A percentile compares a stretch with the other conserved stretches of the same genome.
Evolutionary conservation across 768 basidiomycete species (phyloP).

Genomic region (Phallus indusiatus): DNA sequence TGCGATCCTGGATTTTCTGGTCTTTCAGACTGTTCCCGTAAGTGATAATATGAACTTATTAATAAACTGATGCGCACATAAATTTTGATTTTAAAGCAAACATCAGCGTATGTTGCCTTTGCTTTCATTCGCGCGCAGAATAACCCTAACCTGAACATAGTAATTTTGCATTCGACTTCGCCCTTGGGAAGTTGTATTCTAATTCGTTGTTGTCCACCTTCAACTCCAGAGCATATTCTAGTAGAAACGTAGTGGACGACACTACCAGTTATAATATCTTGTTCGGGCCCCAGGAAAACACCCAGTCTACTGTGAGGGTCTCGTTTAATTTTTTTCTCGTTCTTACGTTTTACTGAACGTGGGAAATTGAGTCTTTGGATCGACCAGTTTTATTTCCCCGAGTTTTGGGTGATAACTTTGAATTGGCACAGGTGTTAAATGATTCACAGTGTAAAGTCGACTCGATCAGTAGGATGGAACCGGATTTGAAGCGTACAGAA

Average conservation of each 20-base stretch:
- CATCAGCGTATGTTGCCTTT: too few relatives aligned
- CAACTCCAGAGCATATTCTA: conserved; percentile 18
- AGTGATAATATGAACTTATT: not conserved
- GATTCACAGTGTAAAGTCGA: too few relatives aligned
- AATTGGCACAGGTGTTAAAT: not conserved
- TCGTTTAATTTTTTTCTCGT: not conserved
- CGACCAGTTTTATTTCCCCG: not conserved
- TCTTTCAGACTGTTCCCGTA: conserved; percentile 15
- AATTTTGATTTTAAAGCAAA: not conserved
- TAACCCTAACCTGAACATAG: conserved; percentile 3
- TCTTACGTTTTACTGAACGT: not conserved
- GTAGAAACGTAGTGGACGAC: not conserved
- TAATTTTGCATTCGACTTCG: conserved; percentile 24
- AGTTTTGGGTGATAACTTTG: not conserved
- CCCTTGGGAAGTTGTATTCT: conserved; percentile 24
- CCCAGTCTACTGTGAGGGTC: not conserved
- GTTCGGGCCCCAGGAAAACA: not conserved
- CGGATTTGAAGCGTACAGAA: too few relatives aligned
- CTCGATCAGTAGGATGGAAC: too few relatives aligned
- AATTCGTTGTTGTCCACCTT: conserved; percentile 21
- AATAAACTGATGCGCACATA: not conserved
- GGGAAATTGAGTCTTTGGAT: not conserved
- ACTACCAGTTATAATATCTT: not conserved
- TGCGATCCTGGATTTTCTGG: conserved; percentile 24
- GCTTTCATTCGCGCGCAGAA: not conserved